Evolutionary conservation across 176 grass and related monocot genomes (phyloP), one percentile per base, ranked within the genome.

Genomic region (Otatea glauca): DNA sequence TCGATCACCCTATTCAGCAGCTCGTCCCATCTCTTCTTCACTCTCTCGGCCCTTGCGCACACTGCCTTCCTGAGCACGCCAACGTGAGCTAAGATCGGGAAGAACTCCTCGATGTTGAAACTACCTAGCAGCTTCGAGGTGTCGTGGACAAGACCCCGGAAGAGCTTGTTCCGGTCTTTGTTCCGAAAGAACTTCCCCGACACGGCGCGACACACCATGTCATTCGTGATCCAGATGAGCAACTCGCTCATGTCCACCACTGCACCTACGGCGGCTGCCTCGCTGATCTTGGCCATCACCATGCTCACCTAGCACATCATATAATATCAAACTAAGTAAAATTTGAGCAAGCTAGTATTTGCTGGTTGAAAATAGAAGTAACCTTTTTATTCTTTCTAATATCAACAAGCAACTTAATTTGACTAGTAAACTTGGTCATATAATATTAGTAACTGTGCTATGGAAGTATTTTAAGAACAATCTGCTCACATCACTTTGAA

Each of bases 81-180:
- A 21, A 84, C 9, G 61, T 81, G 77, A 1, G 63, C 69, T 37
- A 88, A 55, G 14, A 65, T 45, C 0, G 89, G 89, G 44, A 88
- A 81, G 81, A 85, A 85, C 12, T 88, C 89, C 61, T 75, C 76
- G 3, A 88, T 5, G 73, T 76, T 65, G 67, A 91, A 80, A 5
- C 56, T 65, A 2, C 15, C 44, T 1, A 76, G 15, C 4, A 91
- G 34, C 5, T 16, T 6, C 3, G 81, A 35, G 42, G 67, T 85
- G n/a, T 81, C 70, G 9, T 3, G 6, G 0, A 72, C 5, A 32
- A 91, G 70, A 8, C 70, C 4, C 11, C 32, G 48, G 54, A 84
- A 65, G 17, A 70, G 21, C 23, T 37, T 51, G 27, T 53, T 91
- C 76, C 53, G 70, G 20, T 17, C 35, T 29, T 74, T 61, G 14